phyloP scores from a whole-genome alignment of 2,329 filamentous ascomycete species.

The Tolypocladium ophioglossoides region DNA sequence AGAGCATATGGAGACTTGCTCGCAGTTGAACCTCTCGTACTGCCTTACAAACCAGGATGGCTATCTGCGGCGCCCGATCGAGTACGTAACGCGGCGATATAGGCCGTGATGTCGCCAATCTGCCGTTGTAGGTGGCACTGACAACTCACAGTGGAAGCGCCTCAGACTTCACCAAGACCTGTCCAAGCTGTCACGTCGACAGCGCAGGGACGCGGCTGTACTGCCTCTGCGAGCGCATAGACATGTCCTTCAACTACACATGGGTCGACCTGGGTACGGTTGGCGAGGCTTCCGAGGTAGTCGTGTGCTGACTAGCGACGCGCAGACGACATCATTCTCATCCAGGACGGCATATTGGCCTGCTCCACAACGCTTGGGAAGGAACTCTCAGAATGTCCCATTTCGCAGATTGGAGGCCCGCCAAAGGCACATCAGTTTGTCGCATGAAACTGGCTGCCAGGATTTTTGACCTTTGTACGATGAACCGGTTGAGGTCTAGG shows the following conservation, averaged over 20 bases:
- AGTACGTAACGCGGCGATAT: not conserved
- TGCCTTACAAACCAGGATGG: conserved; percentile 2
- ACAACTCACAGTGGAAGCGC: not conserved
- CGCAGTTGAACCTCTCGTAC: not conserved
- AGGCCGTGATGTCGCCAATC: not conserved
- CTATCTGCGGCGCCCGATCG: not conserved
- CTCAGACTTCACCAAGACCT: not conserved
- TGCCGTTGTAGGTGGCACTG: not conserved
- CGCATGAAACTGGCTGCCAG: not conserved
- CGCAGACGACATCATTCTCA: not conserved
- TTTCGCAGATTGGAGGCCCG: not conserved
- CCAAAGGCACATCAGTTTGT: not conserved
- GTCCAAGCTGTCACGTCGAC: conserved; percentile 3
- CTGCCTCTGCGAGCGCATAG: conserved; percentile 1
- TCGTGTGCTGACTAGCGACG: not conserved
- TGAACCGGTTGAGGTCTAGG: not conserved
- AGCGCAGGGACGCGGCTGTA: not conserved
- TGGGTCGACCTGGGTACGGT: not conserved
- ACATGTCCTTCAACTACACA: not conserved
- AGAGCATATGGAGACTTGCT: not conserved
- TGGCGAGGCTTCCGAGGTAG: too few relatives aligned
- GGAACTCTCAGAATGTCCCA: conserved; percentile 1
- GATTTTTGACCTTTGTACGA: too few relatives aligned
- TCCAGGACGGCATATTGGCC: not conserved
- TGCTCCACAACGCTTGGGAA: conserved; percentile 1